Base-by-base conservation (phyloP, 441 rosid genomes). In the Omphalea diandra region DNA sequence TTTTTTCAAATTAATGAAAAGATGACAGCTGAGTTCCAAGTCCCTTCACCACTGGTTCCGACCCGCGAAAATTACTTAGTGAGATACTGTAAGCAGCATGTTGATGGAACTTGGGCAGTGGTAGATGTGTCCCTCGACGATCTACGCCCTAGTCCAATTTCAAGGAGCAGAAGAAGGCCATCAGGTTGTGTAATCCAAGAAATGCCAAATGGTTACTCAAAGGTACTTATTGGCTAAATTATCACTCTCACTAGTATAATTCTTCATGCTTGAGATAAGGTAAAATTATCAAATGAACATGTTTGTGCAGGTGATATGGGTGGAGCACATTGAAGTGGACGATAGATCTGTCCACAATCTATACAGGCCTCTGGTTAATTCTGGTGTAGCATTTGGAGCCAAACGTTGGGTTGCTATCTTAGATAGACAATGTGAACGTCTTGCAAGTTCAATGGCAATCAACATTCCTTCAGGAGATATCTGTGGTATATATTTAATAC, bases 1-100 rank as follows among this genome's bases (percentile, higher is more conserved):
- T n/a, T n/a, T n/a, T n/a, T n/a, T 11, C 17, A 22, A 27, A 41
- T 40, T 57, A 50, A 41, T 46, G 12, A 3, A 26, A n/a, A n/a
- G 99, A 90, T 93, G 97, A 87, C 90, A 27, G 97, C 98, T 29
- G 98, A 95, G 82, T 93, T 90, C 65, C 99, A 95, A 78, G 92
- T 95, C 64, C 95, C 97, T 2, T 88, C 99, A 0, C 99, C 99
- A 3, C 75, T 95, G 0, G 98, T 92, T 27, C 92, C 98, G 0
- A 87, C 97, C 8, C 85, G 98, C 0, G 98, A 95, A 78, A 87
- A 80, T 69, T 92, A 92, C 80, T 90, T 90, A 38, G 93, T 87
- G 11, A 80, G 99, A 79, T 92, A 95, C 67, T 92, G 99, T 74
- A 95, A 95, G 73, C 95, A 87, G 71, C 97, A 90, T 24, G 73